Percentiles rank a stretch among this genome's conserved stretches.
phyloP scores from a whole-genome alignment of 371 early-diverging fungal genomes.

The Apophysomyces ossiformis region DNA sequence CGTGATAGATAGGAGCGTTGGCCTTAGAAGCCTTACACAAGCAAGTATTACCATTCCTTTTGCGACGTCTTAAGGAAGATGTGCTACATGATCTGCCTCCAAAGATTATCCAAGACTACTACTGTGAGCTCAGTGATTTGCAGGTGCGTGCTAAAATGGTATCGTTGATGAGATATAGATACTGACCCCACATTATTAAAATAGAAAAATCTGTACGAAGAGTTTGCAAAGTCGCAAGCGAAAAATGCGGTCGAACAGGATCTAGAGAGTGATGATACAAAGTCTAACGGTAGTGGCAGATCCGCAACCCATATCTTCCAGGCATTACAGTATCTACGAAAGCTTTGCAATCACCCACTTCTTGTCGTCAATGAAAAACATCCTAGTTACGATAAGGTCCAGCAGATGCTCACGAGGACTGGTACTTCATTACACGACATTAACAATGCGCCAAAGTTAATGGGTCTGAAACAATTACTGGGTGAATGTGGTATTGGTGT shows the following conservation, averaged over 20 bases:
- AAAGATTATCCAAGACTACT: constrained; percentile 99
- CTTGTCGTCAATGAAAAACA: constrained; percentile 86
- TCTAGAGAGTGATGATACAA: constrained; percentile 31
- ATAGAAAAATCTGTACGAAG: constrained; percentile 88
- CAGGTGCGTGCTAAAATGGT: constrained; percentile 42
- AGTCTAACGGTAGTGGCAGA: constrained; percentile 36
- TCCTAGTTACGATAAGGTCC: constrained; percentile 78
- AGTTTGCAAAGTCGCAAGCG: constrained; percentile 75
- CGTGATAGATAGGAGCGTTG: constrained; percentile 66
- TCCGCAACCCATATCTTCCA: constrained; percentile 92
- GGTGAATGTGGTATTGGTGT: constrained; percentile 93
- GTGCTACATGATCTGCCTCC: constrained; percentile 99
- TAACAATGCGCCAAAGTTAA: constrained; percentile 91
- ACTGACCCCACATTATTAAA: background rate
- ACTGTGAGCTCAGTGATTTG: constrained; percentile 93
- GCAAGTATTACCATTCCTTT: constrained; percentile 96
- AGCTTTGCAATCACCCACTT: constrained; percentile 96
- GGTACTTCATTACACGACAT: constrained; percentile 79
- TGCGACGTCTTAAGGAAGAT: constrained; percentile 98
- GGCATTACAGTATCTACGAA: constrained; percentile 94
- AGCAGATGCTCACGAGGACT: constrained; percentile 61
- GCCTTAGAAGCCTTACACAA: constrained; percentile 95
- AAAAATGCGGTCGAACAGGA: constrained; percentile 60
- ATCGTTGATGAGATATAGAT: background rate
- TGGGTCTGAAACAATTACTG: constrained; percentile 87